Evolutionary conservation across 805 yeast genomes (phyloP), one percentile per base, ranked within the genome.

Genomic region (Myxozyma neglecta): DNA sequence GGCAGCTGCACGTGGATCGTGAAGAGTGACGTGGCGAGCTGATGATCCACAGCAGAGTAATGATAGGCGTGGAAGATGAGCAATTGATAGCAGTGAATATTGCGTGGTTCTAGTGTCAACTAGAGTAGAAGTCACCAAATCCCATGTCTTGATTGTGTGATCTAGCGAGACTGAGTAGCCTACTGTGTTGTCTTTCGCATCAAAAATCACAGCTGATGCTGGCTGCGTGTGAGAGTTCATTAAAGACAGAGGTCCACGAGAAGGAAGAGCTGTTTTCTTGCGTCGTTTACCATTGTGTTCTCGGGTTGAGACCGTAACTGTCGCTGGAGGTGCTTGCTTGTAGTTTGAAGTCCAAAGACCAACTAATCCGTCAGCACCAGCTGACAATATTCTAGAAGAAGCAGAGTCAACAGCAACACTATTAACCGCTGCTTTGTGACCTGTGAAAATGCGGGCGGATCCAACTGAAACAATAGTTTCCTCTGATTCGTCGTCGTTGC

Each of bases 71-170:
- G 89, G 84, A 64, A 94, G 78, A 68, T 86, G 86, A 36, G 85
- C 79, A 35, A 92, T 75, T 0, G 97, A 89, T 49, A 92, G 80
- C 65, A 94, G 80, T 10, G 98, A 87, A 74, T 83, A 92, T 13
- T 92, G 88, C 0, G 98, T 91, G 20, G 88, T 83, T 75, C 88
- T 87, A 3, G 97, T 89, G 72, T 91, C 97, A 35, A 94, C 88
- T 70, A 90, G 85, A 67, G 89, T 83, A 11, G 89, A 79, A 1
- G 97, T 92, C 16, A 90, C 88, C 70, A 94, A 79, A 79, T 94
- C 99, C 98, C 98, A 94, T 0, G 99, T 94, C 71, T 89, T 88
- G 66, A 94, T 85, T 0, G 96, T 85, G 73, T 94, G 99, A 77
- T 94, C 98, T 74, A 91, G 97, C 6, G 97, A 88, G 1, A 89